Evolutionary conservation across 805 yeast genomes (phyloP).

Genomic region (Saccharomycopsis schoenii): DNA sequence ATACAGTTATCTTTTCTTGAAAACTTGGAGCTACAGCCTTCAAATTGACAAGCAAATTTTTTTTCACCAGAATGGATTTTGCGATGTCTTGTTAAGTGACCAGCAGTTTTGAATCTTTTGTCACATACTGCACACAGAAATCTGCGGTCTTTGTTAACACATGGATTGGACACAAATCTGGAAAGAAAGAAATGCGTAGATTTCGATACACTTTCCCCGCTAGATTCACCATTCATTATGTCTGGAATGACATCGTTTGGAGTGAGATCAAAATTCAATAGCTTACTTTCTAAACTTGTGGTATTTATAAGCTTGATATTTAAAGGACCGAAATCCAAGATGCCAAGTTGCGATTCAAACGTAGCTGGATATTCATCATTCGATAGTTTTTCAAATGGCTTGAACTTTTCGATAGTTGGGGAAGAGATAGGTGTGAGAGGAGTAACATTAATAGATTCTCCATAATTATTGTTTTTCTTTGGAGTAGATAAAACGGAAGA

Average conservation of each 20-base stretch:
- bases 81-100: constrained; percentile 64
- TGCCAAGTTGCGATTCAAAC: constrained; percentile 71
- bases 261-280: constrained; percentile 11
- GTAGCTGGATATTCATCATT: constrained; percentile 50
- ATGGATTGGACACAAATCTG: constrained; percentile 17
- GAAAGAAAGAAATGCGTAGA: constrained; percentile 11
- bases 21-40: constrained; percentile 25
- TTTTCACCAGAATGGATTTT: constrained; percentile 71
- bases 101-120: constrained; percentile 56
- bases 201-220: background rate
- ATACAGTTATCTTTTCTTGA: constrained; percentile 19
- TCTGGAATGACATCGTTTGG: background rate
- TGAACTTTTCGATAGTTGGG: constrained; percentile 1
- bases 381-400: background rate
- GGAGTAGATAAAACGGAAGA: constrained; percentile 2
- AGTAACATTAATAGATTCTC: constrained; percentile 1
- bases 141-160: constrained; percentile 13
- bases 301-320: constrained; percentile 9
- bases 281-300: constrained; percentile 4
- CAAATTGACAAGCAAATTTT: constrained; percentile 57
- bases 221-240: background rate
- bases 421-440: constrained; percentile 8
- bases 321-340: constrained; percentile 17
- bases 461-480: background rate
- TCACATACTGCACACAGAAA: constrained; percentile 28